A percentile compares a stretch with the other conserved stretches of the same genome.
Conservation (phyloP, 2,329 filamentous ascomycete species). For the Plectosphaerella plurivora region DNA sequence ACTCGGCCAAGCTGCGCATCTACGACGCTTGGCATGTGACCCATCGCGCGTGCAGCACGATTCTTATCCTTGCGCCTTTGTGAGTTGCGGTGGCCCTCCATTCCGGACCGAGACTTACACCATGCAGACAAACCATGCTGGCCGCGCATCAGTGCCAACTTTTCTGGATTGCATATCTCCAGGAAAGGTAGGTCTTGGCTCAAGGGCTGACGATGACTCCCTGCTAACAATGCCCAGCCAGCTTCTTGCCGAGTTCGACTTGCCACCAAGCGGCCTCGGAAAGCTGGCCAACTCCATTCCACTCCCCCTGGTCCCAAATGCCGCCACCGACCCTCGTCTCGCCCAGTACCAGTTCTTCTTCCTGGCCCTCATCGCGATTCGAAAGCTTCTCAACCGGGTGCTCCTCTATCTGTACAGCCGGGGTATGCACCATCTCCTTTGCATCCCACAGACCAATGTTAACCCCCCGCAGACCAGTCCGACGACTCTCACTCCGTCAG, state of each 20-base stretch:
- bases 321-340: neutral
- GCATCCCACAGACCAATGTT: neutral
- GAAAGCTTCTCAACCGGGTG: slow-evolving; percentile 5
- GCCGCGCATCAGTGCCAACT: slow-evolving; percentile 4
- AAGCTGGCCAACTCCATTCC: slow-evolving; percentile 1
- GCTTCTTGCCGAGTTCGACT: slow-evolving; percentile 5
- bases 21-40: slow-evolving; percentile 3
- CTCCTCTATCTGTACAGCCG: slow-evolving; percentile 2
- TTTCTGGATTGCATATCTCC: slow-evolving; percentile 6
- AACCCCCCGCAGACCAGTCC: neutral
- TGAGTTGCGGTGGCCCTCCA: neutral
- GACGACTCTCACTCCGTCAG: neutral
- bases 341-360: slow-evolving; percentile 6
- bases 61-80: slow-evolving; percentile 1
- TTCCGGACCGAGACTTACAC: neutral
- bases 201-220: too few relatives aligned
- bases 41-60: neutral
- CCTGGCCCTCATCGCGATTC: slow-evolving; percentile 6
- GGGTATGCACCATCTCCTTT: neutral
- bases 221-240: neutral
- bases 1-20: slow-evolving; percentile 1
- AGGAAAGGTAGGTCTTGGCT: slow-evolving; percentile 2
- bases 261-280: slow-evolving; percentile 2
- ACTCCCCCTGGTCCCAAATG: slow-evolving; percentile 1
- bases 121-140: neutral